A percentile compares a stretch with the other conserved stretches of the same genome.
Conservation (phyloP, 2,329 filamentous ascomycete genomes). For the Aspergillus clavatus region DNA sequence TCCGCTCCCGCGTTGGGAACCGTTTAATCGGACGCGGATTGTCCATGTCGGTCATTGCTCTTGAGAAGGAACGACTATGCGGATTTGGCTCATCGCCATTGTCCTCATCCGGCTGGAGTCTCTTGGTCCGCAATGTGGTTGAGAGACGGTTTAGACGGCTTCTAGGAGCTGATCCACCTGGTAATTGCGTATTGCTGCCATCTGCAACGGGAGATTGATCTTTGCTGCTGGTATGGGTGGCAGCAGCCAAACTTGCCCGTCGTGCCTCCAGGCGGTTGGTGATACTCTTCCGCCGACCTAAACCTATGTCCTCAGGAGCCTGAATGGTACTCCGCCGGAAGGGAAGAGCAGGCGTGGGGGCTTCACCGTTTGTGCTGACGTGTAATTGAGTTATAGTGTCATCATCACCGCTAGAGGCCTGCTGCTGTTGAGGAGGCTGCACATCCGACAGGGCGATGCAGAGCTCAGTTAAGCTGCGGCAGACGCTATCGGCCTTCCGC, state of each 20-base stretch:
- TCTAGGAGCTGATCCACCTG: conserved; percentile 23
- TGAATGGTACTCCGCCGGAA: conserved; percentile 37
- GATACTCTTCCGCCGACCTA: conserved; percentile 24
- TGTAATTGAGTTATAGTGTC: conserved; percentile 15
- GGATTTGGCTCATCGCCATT: conserved; percentile 26
- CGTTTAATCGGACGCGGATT: conserved; percentile 25
- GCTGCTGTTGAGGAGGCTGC: conserved; percentile 27
- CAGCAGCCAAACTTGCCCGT: conserved; percentile 34
- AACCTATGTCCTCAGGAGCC: conserved; percentile 32
- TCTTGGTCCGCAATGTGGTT: conserved; percentile 35
- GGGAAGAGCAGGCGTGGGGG: conserved; percentile 23
- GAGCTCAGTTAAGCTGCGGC: conserved; percentile 85
- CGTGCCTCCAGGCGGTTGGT: conserved; percentile 37
- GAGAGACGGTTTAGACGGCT: conserved; percentile 40
- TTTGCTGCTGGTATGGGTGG: conserved; percentile 5
- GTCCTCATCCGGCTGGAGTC: conserved; percentile 36
- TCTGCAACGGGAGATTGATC: conserved; percentile 3
- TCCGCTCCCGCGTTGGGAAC: conserved; percentile 31
- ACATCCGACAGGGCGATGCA: conserved; percentile 76
- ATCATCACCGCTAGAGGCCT: conserved; percentile 28
- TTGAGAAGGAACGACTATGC: conserved; percentile 35
- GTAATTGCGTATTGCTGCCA: conserved; percentile 10
- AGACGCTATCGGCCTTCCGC: conserved; percentile 87
- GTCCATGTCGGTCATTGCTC: conserved; percentile 41
- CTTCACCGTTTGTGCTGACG: conserved; percentile 24